Percentiles rank a stretch among this genome's conserved stretches.
phyloP scores from a whole-genome alignment of 208 protist species.

The Acanthamoeba royreba region DNA sequence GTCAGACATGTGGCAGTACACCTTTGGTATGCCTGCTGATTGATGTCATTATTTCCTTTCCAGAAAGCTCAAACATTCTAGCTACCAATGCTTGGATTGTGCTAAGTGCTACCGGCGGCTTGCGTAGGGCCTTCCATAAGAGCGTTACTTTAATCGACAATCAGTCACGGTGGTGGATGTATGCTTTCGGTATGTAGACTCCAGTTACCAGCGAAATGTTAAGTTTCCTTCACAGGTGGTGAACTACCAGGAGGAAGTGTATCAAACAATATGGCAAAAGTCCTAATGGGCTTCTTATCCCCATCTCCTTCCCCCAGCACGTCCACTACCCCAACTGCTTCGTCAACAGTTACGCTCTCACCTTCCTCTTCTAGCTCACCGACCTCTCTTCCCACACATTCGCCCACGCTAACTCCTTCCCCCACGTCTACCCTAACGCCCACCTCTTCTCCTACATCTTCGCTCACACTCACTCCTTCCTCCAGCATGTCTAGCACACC shows the following conservation, averaged over 20 bases:
- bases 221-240: neutral
- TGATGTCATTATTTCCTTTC: neutral
- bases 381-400: neutral
- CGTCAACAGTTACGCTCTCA: neutral
- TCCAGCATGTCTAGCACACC: neutral
- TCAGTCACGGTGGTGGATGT: neutral
- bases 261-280: neutral
- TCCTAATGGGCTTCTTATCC: neutral
- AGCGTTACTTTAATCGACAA: neutral
- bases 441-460: neutral
- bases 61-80: neutral
- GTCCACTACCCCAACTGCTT: too few species aligned
- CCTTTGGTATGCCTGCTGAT: neutral
- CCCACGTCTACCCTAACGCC: neutral
- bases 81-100: neutral
- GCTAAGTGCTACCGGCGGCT: neutral
- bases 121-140: neutral
- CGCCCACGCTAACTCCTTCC: neutral
- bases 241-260: neutral
- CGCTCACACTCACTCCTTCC: neutral
- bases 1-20: neutral
- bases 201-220: neutral
- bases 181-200: neutral
- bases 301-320: too few species aligned
- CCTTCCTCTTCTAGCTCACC: neutral